Evolutionary conservation across 2,329 filamentous ascomycete species (phyloP).

Genomic region (Chrysoporthe deuterocubensis): DNA sequence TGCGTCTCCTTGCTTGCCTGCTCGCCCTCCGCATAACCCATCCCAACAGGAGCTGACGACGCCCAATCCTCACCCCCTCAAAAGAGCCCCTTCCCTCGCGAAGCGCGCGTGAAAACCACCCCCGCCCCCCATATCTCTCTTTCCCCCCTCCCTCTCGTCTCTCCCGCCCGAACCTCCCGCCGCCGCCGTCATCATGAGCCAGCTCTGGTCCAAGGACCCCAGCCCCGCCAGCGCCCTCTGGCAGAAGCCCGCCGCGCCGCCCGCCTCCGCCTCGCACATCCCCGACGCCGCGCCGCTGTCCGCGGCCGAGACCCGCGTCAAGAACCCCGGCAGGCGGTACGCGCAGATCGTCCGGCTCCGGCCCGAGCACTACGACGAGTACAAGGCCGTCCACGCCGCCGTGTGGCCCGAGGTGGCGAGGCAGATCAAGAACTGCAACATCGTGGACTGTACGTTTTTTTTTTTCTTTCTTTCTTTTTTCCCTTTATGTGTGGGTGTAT

Average conservation of each 20-base stretch:
- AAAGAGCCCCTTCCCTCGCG: no score
- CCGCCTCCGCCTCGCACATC: constrained; percentile 15
- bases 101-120: no score
- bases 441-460: constrained; percentile 67
- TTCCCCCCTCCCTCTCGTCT: neutral
- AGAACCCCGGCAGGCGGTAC: constrained; percentile 27
- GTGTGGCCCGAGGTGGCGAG: constrained; percentile 79
- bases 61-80: no score
- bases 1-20: neutral
- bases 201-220: constrained; percentile 31
- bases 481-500: neutral
- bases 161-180: no score
- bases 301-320: constrained; percentile 22
- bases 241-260: constrained; percentile 20
- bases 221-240: constrained; percentile 21
- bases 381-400: constrained; percentile 73
- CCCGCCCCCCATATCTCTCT: no score
- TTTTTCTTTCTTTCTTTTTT: neutral
- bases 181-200: constrained; percentile 27
- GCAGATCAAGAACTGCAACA: constrained; percentile 77
- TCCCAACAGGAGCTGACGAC: no score
- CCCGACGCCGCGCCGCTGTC: constrained; percentile 22
- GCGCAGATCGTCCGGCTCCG: constrained; percentile 76
- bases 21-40: neutral
- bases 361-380: constrained; percentile 66